These are phyloP conservation scores for Fraxinus dipetala DNA, from an alignment of 305 asterid genomes.

Conservation along the genomic window DNA sequence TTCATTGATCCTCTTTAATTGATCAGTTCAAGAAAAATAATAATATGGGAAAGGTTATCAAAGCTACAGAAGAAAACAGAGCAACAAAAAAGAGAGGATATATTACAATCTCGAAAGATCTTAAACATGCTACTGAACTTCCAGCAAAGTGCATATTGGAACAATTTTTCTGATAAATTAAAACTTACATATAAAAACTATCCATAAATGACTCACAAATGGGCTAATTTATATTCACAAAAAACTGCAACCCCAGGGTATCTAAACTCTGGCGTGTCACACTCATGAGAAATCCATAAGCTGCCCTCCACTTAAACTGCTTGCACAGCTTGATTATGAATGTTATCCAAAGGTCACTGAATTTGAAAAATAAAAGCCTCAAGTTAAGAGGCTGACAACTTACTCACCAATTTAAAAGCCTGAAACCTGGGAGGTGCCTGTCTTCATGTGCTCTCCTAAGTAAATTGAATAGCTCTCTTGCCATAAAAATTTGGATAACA, in stretches of 20 bases:
- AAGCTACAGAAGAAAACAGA: conserved; percentile 14
- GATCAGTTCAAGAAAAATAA: background rate
- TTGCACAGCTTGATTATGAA: background rate
- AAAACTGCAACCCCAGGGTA: conserved; percentile 8
- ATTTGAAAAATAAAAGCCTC: conserved; percentile 3
- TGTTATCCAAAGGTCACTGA: conserved; percentile 1
- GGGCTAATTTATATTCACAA: conserved; percentile 8
- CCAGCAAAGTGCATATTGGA: conserved; percentile 4
- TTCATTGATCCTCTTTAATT: conserved; percentile 5
- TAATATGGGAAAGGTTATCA: background rate
- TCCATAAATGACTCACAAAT: background rate
- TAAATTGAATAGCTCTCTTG: conserved; percentile 72
- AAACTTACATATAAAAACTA: conserved; percentile 5
- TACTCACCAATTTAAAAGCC: conserved; percentile 78
- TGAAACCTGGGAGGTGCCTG: conserved; percentile 35
- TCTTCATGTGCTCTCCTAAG: conserved; percentile 68
- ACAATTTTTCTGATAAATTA: background rate
- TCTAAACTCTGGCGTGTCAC: background rate
- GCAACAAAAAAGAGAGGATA: background rate
- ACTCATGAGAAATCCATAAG: background rate
- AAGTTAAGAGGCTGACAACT: conserved; percentile 7
- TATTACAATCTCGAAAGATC: background rate
- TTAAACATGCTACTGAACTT: background rate
- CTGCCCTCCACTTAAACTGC: conserved; percentile 1
- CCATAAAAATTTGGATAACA: conserved; percentile 87